phyloP scores from a whole-genome alignment of 306 rosid species.

The Castanea crenata region DNA sequence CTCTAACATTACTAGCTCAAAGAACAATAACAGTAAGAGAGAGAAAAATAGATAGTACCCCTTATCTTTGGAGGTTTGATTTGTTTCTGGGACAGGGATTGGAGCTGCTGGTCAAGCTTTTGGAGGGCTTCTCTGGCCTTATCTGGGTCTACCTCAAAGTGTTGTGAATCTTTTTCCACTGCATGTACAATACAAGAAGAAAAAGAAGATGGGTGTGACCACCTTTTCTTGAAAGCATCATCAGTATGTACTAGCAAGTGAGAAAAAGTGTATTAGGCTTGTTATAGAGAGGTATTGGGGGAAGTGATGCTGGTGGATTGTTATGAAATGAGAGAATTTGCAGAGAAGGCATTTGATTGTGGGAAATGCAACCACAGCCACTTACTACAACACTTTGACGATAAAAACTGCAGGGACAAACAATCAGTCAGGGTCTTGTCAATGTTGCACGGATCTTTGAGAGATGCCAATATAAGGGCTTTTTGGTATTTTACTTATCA shows the following conservation, averaged over 20 bases:
- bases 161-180: conserved; percentile 54
- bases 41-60: conserved; percentile 35
- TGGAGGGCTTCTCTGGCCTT: conserved; percentile 84
- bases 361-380: conserved; percentile 16
- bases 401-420: not conserved
- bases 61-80: conserved; percentile 41
- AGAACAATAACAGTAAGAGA: not conserved
- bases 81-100: conserved; percentile 54
- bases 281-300: not conserved
- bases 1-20: not conserved
- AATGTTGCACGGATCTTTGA: not conserved
- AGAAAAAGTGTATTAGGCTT: not conserved
- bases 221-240: conserved; percentile 22
- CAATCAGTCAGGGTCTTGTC: not conserved
- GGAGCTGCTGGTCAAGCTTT: conserved; percentile 73
- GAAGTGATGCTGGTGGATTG: conserved; percentile 24
- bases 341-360: conserved; percentile 39
- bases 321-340: conserved; percentile 29
- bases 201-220: conserved; percentile 16
- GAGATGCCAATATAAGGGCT: no score
- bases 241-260: not conserved
- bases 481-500: no score
- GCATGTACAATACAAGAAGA: conserved; percentile 31
- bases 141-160: conserved; percentile 72
- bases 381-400: not conserved